Evolutionary conservation across 2,329 filamentous ascomycete genomes (phyloP).

Genomic region (Ophiosphaerella herpotricha): DNA sequence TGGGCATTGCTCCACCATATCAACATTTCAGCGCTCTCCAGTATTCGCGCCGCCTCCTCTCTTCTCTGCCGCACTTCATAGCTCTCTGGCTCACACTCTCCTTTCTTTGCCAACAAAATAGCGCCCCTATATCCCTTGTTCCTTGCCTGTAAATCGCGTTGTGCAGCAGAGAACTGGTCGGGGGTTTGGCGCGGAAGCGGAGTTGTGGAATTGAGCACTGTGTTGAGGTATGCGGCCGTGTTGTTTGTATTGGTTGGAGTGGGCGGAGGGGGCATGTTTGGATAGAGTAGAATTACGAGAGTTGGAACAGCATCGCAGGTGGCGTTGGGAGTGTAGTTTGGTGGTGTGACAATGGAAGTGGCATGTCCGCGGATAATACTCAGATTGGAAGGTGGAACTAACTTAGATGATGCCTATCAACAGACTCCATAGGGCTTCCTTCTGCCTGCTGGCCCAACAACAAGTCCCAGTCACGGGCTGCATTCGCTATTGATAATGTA

Average conservation of each 20-base stretch:
- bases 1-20: slow-evolving; percentile 38
- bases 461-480: background rate
- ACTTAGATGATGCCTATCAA: background rate
- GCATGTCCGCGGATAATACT: slow-evolving; percentile 25
- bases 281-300: slow-evolving; percentile 1
- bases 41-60: slow-evolving; percentile 36
- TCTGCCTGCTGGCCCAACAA: too few relatives aligned
- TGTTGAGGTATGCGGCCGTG: slow-evolving; percentile 6
- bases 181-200: background rate
- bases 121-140: slow-evolving; percentile 10
- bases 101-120: background rate
- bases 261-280: slow-evolving; percentile 1
- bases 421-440: too few relatives aligned
- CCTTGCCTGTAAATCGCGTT: slow-evolving; percentile 36
- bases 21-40: slow-evolving; percentile 45
- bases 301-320: slow-evolving; percentile 1
- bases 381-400: slow-evolving; percentile 26
- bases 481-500: background rate
- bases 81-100: slow-evolving; percentile 14
- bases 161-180: slow-evolving; percentile 23
- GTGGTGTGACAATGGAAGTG: slow-evolving; percentile 4
- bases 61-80: slow-evolving; percentile 35
- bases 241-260: background rate
- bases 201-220: slow-evolving; percentile 3
- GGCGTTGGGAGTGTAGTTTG: background rate